These are phyloP conservation scores for Hapsidospora chrysogenum DNA, from an alignment of 495 filamentous ascomycete genomes.

Conservation along the genomic window DNA sequence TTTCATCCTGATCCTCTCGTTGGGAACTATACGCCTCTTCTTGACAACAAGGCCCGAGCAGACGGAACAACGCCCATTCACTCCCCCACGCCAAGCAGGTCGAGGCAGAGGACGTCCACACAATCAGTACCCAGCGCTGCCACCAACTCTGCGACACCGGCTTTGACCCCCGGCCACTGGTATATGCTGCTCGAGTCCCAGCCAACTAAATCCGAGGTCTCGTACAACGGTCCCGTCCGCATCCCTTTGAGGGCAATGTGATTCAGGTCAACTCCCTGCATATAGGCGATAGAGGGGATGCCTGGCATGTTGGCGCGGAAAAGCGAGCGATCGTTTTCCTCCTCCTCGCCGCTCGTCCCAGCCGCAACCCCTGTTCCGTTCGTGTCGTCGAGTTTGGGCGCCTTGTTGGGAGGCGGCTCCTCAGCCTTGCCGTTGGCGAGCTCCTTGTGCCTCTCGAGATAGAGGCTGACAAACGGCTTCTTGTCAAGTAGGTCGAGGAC, in stretches of 20 bases:
- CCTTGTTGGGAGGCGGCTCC: neutral
- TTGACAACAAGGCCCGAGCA: no score
- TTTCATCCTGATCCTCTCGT: no score
- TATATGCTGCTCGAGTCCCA: conserved; percentile 47
- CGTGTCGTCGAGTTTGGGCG: neutral
- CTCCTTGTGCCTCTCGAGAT: conserved; percentile 12
- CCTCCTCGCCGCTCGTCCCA: conserved; percentile 10
- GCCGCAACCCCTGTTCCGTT: neutral
- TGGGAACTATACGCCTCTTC: no score
- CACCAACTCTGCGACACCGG: conserved; percentile 56
- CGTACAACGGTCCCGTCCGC: conserved; percentile 11
- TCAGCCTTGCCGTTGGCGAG: conserved; percentile 5
- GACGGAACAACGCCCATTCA: no score
- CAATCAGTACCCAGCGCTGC: conserved; percentile 58
- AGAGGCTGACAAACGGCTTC: conserved; percentile 51
- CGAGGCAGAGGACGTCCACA: conserved; percentile 34
- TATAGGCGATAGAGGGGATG: conserved; percentile 44
- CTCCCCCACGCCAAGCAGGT: no score
- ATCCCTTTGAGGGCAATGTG: conserved; percentile 21
- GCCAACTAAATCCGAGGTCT: conserved; percentile 37
- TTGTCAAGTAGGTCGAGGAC: conserved; percentile 44
- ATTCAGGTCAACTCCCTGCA: conserved; percentile 47
- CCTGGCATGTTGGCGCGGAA: conserved; percentile 65
- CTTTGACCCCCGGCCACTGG: conserved; percentile 39
- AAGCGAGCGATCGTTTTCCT: conserved; percentile 26